Conservation (phyloP, 73 alveolate species). For the Durusdinium trenchii region DNA sequence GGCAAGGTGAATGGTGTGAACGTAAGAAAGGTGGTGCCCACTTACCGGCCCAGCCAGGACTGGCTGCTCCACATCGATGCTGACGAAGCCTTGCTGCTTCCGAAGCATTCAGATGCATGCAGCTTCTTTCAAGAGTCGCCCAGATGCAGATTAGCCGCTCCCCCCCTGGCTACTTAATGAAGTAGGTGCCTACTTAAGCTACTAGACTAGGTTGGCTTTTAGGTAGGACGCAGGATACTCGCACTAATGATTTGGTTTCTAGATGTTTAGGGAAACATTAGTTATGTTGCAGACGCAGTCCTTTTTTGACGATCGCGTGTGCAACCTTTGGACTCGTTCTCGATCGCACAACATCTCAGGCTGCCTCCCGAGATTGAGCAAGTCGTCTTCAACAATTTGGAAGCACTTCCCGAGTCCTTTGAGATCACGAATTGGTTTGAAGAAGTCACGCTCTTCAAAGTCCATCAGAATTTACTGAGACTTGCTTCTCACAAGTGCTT, state of each 20-base stretch:
- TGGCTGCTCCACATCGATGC: slow-evolving; percentile 82
- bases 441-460: slow-evolving; percentile 89
- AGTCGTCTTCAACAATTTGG: slow-evolving; percentile 86
- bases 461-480: neutral
- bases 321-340: neutral
- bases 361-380: slow-evolving; percentile 31
- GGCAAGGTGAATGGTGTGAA: neutral
- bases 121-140: slow-evolving; percentile 50
- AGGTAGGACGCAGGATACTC: too few species aligned
- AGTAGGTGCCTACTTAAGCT: too few species aligned
- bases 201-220: too few species aligned
- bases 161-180: too few species aligned
- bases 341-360: neutral
- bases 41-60: slow-evolving; percentile 43
- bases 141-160: neutral
- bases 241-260: too few species aligned
- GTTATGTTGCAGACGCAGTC: too few species aligned
- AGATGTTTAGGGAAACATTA: too few species aligned
- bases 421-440: slow-evolving; percentile 61
- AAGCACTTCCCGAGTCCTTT: slow-evolving; percentile 82
- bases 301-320: neutral
- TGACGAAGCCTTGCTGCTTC: slow-evolving; percentile 62
- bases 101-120: slow-evolving; percentile 83
- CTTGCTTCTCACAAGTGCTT: neutral
- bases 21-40: too few species aligned